Evolutionary conservation across 2,329 filamentous ascomycete genomes (phyloP).

Genomic region (Alternaria sp.): DNA sequence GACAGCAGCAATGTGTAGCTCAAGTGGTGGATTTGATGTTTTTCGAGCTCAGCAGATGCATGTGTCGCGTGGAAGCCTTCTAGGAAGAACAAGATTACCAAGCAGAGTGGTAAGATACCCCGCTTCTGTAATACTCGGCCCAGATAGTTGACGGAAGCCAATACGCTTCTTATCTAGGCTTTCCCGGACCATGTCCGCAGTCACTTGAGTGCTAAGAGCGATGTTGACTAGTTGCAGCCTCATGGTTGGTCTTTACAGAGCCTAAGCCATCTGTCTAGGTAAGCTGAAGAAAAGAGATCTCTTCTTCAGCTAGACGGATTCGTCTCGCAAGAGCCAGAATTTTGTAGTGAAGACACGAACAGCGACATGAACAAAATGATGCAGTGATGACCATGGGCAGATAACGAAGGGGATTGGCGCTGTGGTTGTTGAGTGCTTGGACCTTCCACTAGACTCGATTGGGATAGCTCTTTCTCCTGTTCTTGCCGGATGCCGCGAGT

Average conservation of each 20-base stretch:
- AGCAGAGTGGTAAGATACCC: slow-evolving; percentile 19
- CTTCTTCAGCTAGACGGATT: background rate
- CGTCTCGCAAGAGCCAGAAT: background rate
- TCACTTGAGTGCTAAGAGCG: slow-evolving; percentile 4
- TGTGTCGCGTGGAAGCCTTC: slow-evolving; percentile 6
- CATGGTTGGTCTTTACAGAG: background rate
- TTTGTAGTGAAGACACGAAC: background rate
- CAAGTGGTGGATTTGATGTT: background rate
- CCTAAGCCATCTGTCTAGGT: background rate
- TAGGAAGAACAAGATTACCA: slow-evolving; percentile 4
- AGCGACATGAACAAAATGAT: background rate
- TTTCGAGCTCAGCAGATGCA: slow-evolving; percentile 5
- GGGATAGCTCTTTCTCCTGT: background rate
- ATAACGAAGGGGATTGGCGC: slow-evolving; percentile 6
- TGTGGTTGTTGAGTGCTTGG: background rate
- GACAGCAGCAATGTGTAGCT: background rate
- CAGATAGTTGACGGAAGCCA: slow-evolving; percentile 21
- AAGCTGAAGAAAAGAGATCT: background rate
- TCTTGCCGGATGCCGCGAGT: background rate
- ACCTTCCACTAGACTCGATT: background rate
- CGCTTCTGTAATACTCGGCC: slow-evolving; percentile 19
- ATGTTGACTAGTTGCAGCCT: background rate
- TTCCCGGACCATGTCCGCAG: background rate
- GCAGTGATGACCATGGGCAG: background rate
- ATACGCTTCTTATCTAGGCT: slow-evolving; percentile 12